Percentiles rank a stretch among this genome's conserved stretches.
These are phyloP conservation scores for Sicyos edulis DNA, from an alignment of 306 rosid species.

Conservation along the genomic window DNA sequence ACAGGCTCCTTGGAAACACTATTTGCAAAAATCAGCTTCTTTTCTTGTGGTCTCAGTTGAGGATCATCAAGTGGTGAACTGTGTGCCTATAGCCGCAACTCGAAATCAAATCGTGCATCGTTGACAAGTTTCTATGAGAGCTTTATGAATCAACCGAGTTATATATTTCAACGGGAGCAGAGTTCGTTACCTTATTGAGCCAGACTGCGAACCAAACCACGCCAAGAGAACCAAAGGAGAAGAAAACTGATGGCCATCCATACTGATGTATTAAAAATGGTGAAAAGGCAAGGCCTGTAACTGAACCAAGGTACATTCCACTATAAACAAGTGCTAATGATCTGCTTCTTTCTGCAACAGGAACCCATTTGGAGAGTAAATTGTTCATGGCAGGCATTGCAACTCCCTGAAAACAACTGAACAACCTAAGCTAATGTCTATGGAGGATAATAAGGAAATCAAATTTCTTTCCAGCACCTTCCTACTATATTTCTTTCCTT, in stretches of 20 bases:
- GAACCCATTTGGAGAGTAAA: constrained; percentile 93
- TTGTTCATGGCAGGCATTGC: constrained; percentile 99
- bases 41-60: constrained; percentile 68
- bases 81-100: constrained; percentile 49
- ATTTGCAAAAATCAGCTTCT: constrained; percentile 55
- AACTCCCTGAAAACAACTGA: constrained; percentile 60
- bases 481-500: background rate
- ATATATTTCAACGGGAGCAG: background rate
- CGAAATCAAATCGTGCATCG: constrained; percentile 18
- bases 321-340: constrained; percentile 92
- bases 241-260: constrained; percentile 99
- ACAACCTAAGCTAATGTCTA: constrained; percentile 7
- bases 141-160: background rate
- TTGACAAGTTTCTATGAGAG: constrained; percentile 7
- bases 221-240: constrained; percentile 95
- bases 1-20: constrained; percentile 71
- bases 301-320: constrained; percentile 99
- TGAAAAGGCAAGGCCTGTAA: constrained; percentile 93
- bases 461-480: background rate
- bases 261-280: constrained; percentile 77
- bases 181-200: constrained; percentile 61
- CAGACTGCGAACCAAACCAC: constrained; percentile 74
- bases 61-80: constrained; percentile 98
- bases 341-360: constrained; percentile 94
- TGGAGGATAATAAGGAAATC: background rate